Evolutionary conservation across 331 rosid species (phyloP), one percentile per base, ranked within the genome.

Genomic region (Cydonia oblonga): DNA sequence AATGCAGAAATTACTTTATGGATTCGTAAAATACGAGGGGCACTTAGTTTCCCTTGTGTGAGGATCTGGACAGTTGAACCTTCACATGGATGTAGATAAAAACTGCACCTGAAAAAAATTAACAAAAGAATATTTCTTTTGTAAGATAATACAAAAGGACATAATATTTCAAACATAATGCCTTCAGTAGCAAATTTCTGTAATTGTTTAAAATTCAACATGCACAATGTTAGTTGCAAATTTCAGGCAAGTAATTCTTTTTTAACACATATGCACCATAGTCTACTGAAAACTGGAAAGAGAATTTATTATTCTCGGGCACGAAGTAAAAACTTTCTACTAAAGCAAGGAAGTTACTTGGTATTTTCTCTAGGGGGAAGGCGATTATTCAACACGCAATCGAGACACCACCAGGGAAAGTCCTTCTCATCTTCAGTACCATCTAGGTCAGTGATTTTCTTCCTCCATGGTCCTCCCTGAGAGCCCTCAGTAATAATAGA

Each of bases 401-500:
- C 98, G 74, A 91, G 78, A 82, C 96, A 89, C 98, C 98, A 95
- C 84, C 85, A 87, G 18, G 98, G 98, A 40, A 95, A 83, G 78
- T 91, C 98, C 79, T 89, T 93, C 74, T 91, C 98, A 72, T 91
- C 97, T 84, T 91, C 97, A 25, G 88, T 83, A 77, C 97, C 98
- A 84, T 91, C 96, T 72, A 95, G 84, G 74, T 88, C 96, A 44
- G 96, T 91, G 76, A 91, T 85, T 77, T 87, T 86, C 86, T 89
- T 95, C 51, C 98, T 89, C 98, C 98, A 95, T 2, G 96, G 97
- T 62, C 96, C 98, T 71, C 98, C 98, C 44, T 95, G 89, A 62
- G 86, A 75, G 73, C 98, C 97, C 91, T 95, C 98, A 1, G 97
- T 89, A 68, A 95, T 85, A 72, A 95, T 83, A 56, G 98, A 95